Percentiles rank a stretch among this genome's conserved stretches.
phyloP scores from a whole-genome alignment of 345 rosid genomes.

The Rhizophora mangle region DNA sequence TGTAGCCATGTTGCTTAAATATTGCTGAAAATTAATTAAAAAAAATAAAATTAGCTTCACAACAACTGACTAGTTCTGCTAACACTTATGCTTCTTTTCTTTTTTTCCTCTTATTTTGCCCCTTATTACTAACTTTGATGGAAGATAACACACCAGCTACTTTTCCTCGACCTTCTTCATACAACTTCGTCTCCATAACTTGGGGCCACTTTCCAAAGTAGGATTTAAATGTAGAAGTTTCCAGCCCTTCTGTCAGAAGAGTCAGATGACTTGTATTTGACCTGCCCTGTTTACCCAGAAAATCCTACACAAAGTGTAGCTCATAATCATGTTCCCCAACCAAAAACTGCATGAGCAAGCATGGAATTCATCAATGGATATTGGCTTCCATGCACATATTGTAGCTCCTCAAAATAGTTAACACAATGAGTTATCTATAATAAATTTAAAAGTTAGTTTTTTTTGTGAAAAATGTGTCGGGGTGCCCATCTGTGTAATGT shows the following conservation, averaged over 20 bases:
- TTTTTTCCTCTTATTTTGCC: not conserved
- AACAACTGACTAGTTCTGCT: not conserved
- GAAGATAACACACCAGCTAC: constrained; percentile 61
- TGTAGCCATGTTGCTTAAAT: constrained; percentile 74
- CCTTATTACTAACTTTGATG: constrained; percentile 4
- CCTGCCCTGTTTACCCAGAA: constrained; percentile 58
- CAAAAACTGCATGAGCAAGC: constrained; percentile 17
- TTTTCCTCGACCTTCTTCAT: constrained; percentile 86
- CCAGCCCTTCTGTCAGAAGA: constrained; percentile 71
- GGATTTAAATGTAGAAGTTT: constrained; percentile 61
- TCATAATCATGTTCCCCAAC: constrained; percentile 11
- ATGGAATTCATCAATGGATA: not conserved
- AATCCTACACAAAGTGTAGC: constrained; percentile 39
- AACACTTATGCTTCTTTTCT: constrained; percentile 4
- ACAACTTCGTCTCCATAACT: constrained; percentile 48
- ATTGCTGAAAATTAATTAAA: constrained; percentile 51
- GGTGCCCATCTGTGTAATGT: constrained; percentile 19
- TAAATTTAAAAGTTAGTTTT: too few relatives aligned
- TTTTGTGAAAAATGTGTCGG: too few relatives aligned
- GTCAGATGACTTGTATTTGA: constrained; percentile 51
- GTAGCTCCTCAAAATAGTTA: too few relatives aligned
- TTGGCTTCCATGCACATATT: too few relatives aligned
- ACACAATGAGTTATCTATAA: too few relatives aligned
- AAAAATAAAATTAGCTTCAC: constrained; percentile 14
- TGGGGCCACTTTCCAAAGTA: constrained; percentile 70